Evolutionary conservation across 306 rosid species (phyloP).

Genomic region (Dalbergia oliveri): DNA sequence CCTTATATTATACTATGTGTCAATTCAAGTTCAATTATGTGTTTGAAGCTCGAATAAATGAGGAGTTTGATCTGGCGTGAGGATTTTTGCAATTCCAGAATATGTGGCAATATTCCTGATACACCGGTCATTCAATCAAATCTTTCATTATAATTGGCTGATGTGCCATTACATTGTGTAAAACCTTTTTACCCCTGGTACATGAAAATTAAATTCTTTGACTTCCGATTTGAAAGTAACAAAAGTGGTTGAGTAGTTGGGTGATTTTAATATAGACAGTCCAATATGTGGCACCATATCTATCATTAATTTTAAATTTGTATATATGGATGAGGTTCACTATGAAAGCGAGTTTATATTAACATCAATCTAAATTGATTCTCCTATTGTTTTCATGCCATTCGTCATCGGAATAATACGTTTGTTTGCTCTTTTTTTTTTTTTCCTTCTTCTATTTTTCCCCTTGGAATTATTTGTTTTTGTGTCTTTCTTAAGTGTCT

Average conservation of each 20-base stretch:
- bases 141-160: no score
- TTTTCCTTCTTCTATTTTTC: neutral
- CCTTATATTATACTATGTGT: neutral
- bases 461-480: neutral
- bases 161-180: no score
- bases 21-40: neutral
- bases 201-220: neutral
- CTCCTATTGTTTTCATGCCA: slow-evolving; percentile 4
- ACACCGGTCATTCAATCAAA: no score
- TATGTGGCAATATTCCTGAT: neutral
- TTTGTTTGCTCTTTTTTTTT: neutral
- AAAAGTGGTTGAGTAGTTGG: neutral
- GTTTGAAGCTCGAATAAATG: neutral
- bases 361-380: neutral
- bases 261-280: no score
- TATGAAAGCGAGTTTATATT: no score
- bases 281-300: no score
- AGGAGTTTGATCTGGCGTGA: neutral
- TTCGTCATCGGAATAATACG: neutral
- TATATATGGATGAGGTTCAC: no score
- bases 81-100: neutral
- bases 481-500: neutral
- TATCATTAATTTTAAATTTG: no score
- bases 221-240: neutral
- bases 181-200: no score